Conservation (phyloP, 768 basidiomycete genomes). For the Psilocybe cubensis region DNA sequence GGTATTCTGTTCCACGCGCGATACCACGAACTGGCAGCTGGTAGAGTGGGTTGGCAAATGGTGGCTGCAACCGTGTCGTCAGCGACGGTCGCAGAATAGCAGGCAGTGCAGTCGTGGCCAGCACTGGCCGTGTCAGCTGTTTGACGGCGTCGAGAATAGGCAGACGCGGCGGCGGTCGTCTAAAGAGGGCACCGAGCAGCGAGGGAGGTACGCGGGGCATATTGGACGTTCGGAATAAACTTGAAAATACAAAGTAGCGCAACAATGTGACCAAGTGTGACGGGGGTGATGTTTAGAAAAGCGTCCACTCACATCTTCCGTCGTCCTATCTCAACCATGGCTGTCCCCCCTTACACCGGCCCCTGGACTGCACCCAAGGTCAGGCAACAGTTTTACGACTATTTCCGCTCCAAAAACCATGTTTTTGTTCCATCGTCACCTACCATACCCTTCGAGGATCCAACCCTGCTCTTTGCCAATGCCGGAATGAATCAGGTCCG, state of each 20-base stretch:
- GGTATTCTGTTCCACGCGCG: constrained; percentile 88
- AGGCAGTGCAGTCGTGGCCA: constrained; percentile 15
- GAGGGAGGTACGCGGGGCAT: constrained; percentile 51
- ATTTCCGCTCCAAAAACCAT: constrained; percentile 80
- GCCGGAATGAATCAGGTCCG: constrained; percentile 94
- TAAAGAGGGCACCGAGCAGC: constrained; percentile 38
- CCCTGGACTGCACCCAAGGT: constrained; percentile 85
- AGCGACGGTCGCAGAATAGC: constrained; percentile 24
- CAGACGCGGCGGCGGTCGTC: neutral
- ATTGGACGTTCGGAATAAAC: neutral
- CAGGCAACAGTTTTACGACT: constrained; percentile 89
- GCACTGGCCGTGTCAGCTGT: constrained; percentile 17
- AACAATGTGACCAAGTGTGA: constrained; percentile 21
- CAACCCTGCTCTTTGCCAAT: constrained; percentile 96
- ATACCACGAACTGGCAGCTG: constrained; percentile 61
- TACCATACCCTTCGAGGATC: constrained; percentile 97
- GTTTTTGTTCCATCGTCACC: constrained; percentile 89
- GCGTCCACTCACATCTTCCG: constrained; percentile 15
- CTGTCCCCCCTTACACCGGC: constrained; percentile 37
- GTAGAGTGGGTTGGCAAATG: constrained; percentile 41
- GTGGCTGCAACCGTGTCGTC: constrained; percentile 23
- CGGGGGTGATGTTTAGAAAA: constrained; percentile 23
- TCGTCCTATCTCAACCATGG: constrained; percentile 37
- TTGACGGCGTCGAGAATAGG: constrained; percentile 20
- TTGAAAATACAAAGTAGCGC: constrained; percentile 13